These are phyloP conservation scores for Arxiozyma slooffiae DNA, from an alignment of 1,139 yeast species.

Conservation along the genomic window DNA sequence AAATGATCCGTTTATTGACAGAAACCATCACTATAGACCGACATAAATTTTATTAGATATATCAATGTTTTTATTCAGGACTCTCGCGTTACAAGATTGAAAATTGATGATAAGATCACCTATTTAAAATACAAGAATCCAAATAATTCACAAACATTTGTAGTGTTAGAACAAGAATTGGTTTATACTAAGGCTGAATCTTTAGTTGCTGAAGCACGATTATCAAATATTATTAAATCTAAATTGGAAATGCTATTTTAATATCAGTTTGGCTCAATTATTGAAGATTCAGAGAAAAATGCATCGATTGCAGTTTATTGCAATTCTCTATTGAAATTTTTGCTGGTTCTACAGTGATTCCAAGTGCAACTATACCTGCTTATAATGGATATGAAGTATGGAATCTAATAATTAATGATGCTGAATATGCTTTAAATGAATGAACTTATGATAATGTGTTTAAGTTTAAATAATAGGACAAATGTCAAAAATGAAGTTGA, in stretches of 20 bases:
- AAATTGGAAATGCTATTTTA: slow-evolving; percentile 94
- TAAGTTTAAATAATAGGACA: slow-evolving; percentile 52
- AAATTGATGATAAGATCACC: slow-evolving; percentile 95
- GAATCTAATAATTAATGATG: slow-evolving; percentile 93
- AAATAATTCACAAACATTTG: slow-evolving; percentile 80
- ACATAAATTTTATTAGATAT: slow-evolving; percentile 90
- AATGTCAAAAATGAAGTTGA: slow-evolving; percentile 38
- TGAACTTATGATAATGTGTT: slow-evolving; percentile 96
- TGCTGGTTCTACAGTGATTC: slow-evolving; percentile 97
- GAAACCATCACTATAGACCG: slow-evolving; percentile 94
- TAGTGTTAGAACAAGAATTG: slow-evolving; percentile 92
- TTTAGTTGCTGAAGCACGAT: slow-evolving; percentile 96
- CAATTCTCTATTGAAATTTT: slow-evolving; percentile 87
- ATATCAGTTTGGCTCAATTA: slow-evolving; percentile 91
- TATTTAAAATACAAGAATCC: slow-evolving; percentile 97
- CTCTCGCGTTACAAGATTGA: slow-evolving; percentile 93
- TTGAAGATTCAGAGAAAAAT: slow-evolving; percentile 93
- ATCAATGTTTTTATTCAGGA: slow-evolving; percentile 98
- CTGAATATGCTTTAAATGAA: slow-evolving; percentile 87
- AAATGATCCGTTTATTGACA: slow-evolving; percentile 95
- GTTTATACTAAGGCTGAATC: slow-evolving; percentile 99
- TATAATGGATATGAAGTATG: slow-evolving; percentile 98
- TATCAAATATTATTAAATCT: slow-evolving; percentile 95
- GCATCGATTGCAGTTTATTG: slow-evolving; percentile 98
- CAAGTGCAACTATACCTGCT: slow-evolving; percentile 98